Base-by-base conservation (phyloP, 805 yeast species). In the Suhomyces tanzawaensis region DNA sequence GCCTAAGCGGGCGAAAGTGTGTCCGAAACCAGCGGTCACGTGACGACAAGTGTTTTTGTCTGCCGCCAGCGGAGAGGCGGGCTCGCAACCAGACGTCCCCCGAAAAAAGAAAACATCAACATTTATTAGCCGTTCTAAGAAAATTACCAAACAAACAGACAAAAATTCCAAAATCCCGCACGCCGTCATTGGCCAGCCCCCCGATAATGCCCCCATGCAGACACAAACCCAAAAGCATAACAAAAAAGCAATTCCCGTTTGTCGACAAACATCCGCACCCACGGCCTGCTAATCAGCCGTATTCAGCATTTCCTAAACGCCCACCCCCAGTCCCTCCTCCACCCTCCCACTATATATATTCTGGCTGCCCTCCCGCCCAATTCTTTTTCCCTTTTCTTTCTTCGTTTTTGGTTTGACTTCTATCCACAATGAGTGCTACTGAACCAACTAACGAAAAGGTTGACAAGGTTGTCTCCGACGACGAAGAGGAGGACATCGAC, bases 381-480 rank as follows among this genome's bases (percentile, higher is more conserved):
- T 7, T 24, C 12, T 24, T 24, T 24, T 24, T 32, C 14, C 17
- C 13, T 18, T 29, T 27, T 24, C 22, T 25, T 17, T 24, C 17
- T 36, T 34, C 15, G 30, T 26, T 39, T 34, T 23, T 28, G 29
- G 25, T 35, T 39, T 34, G 25, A 22, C 22, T 31, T 32, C 26
- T 35, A 22, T 28, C 32, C 16, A 46, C 25, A 27, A 57, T 57
- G 60, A 53, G 56, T 51, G 61, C 58, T 48, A 69, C 72, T 55
- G 77, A 73, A 64, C 81, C 81, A 61, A 73, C 78, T 47, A 66
- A 60, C 55, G 79, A 74, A 58, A 75, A 76, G 66, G 74, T 68
- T 50, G 65, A 54, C 48, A 70, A 70, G 66, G 62, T 68, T 69
- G 77, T 71, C 41, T 73, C 74, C 44, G 74, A 73, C 47, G 74